phyloP scores from a whole-genome alignment of 106 monocot species.

The Cymbidium sinense region DNA sequence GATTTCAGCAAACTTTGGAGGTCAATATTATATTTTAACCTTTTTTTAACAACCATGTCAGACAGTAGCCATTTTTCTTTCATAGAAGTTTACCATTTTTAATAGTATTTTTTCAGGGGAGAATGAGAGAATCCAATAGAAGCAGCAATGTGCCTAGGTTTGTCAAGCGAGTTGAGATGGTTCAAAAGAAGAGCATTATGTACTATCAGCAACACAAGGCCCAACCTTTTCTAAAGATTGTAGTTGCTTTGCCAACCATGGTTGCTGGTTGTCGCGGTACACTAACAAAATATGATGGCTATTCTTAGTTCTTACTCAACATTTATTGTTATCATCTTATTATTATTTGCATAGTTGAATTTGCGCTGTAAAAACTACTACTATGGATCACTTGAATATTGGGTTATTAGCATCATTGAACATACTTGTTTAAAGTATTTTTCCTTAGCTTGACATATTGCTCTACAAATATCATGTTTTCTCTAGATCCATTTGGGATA shows the following conservation, averaged over 20 bases:
- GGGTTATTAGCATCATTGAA: neutral
- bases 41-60: neutral
- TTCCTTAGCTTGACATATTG: neutral
- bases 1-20: conserved; percentile 82
- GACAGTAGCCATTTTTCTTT: neutral
- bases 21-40: conserved; percentile 19
- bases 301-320: neutral
- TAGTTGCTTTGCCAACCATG: conserved; percentile 94
- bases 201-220: conserved; percentile 70
- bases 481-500: neutral
- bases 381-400: neutral
- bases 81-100: neutral
- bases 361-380: neutral
- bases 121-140: conserved; percentile 91
- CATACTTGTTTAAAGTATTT: neutral
- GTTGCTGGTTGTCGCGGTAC: conserved; percentile 96
- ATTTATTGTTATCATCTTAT: neutral
- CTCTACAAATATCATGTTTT: neutral
- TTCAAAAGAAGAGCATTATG: conserved; percentile 97
- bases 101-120: conserved; percentile 32
- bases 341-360: neutral
- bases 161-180: conserved; percentile 62
- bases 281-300: neutral
- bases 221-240: conserved; percentile 84
- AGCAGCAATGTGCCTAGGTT: conserved; percentile 80